Conservation (phyloP, 495 filamentous ascomycete genomes). For the Neurospora sp. region DNA sequence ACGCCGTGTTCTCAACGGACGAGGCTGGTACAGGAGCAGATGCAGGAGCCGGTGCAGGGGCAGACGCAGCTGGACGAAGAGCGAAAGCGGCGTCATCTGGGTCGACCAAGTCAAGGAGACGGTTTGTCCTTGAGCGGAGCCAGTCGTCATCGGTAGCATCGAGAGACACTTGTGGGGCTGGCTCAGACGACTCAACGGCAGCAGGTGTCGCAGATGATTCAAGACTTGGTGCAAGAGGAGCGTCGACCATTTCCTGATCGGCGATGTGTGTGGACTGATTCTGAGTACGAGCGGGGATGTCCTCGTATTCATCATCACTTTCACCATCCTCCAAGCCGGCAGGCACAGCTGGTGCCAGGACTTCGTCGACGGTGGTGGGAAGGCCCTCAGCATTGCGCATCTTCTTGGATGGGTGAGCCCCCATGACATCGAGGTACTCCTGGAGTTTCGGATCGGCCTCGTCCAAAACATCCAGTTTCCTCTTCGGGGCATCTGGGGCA, state of each 20-base stretch:
- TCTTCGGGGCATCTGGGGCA: conserved; percentile 30
- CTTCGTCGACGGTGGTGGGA: background rate
- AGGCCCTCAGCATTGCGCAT: conserved; percentile 16
- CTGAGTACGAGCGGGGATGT: conserved; percentile 30
- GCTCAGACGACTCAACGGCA: conserved; percentile 5
- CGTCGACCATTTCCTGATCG: conserved; percentile 5
- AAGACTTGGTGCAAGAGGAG: background rate
- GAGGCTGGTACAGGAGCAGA: conserved; percentile 10
- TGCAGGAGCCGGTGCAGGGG: conserved; percentile 5
- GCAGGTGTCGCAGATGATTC: conserved; percentile 1
- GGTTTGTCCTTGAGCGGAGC: conserved; percentile 85
- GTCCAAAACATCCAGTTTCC: conserved; percentile 40
- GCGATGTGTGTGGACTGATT: conserved; percentile 28
- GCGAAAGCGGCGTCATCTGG: conserved; percentile 32
- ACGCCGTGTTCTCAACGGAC: conserved; percentile 14
- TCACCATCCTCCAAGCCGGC: conserved; percentile 37
- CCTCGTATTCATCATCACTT: conserved; percentile 59
- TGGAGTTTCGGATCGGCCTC: conserved; percentile 65
- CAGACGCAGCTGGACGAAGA: conserved; percentile 7
- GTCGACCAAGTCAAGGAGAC: conserved; percentile 74
- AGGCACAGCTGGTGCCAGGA: conserved; percentile 29
- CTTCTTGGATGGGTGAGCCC: conserved; percentile 22
- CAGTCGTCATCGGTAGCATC: conserved; percentile 74
- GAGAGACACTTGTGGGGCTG: conserved; percentile 7
- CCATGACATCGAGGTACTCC: conserved; percentile 81